Evolutionary conservation across 2,329 filamentous ascomycete species (phyloP).

Genomic region (Parastagonospora avenae): DNA sequence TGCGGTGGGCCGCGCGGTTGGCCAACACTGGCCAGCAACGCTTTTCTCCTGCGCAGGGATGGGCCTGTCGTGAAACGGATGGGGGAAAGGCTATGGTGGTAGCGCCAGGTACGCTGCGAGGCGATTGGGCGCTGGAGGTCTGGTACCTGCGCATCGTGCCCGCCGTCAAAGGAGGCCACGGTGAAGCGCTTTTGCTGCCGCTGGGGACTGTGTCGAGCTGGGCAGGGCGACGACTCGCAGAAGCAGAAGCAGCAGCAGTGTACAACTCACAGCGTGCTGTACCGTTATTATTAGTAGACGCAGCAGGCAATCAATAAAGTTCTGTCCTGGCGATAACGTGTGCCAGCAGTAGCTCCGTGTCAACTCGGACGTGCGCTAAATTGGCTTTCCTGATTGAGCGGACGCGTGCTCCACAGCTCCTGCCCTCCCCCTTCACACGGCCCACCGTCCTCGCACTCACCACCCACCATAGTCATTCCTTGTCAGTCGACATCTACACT

Average conservation of each 20-base stretch:
- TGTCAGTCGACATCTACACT: conserved; percentile 34
- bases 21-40: conserved; percentile 10
- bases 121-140: no score
- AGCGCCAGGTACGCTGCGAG: no score
- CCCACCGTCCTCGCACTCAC: conserved; percentile 10
- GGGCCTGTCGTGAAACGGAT: conserved; percentile 7
- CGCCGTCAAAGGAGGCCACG: no score
- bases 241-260: background rate
- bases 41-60: background rate
- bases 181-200: background rate
- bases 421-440: conserved; percentile 1
- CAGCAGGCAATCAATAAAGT: background rate
- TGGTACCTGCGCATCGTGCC: no score
- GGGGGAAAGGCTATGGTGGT: background rate
- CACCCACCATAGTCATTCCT: conserved; percentile 23
- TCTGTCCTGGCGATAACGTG: background rate
- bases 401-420: conserved; percentile 2
- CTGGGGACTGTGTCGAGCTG: no score
- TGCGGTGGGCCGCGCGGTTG: background rate
- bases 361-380: conserved; percentile 1
- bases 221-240: background rate
- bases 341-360: conserved; percentile 2
- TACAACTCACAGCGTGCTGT: background rate
- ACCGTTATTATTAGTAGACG: background rate
- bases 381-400: conserved; percentile 2